Percentiles rank a stretch among this genome's conserved stretches.
Conservation (phyloP, 192 early-diverging fungal genomes). For the Linnemannia hyalina region DNA sequence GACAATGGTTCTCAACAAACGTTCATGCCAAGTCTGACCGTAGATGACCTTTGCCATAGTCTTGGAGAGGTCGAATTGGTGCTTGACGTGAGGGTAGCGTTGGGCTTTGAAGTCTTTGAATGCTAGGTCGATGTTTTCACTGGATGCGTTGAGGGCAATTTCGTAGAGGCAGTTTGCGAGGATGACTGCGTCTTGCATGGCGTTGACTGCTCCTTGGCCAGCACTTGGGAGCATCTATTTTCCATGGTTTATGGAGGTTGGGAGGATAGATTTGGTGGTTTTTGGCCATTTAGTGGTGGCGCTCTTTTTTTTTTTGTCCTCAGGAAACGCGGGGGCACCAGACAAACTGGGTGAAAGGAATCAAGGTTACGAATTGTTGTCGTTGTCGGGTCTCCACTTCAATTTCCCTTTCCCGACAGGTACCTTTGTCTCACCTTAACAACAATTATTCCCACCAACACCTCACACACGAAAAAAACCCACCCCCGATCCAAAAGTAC, state of each 20-base stretch:
- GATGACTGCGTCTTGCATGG: conserved; percentile 45
- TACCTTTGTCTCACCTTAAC: not conserved
- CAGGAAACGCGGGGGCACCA: not conserved
- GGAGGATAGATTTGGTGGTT: not conserved
- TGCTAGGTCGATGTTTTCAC: conserved; percentile 19
- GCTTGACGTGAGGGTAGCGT: conserved; percentile 29
- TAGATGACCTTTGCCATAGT: conserved; percentile 31
- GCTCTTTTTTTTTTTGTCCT: not conserved
- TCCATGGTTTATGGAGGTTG: not conserved
- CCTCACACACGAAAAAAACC: not conserved
- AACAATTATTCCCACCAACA: not conserved
- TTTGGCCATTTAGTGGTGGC: not conserved
- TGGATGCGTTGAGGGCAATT: not conserved
- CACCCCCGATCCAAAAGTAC: not conserved
- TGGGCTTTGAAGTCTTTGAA: conserved; percentile 36
- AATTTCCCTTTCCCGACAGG: not conserved
- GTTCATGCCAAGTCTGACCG: conserved; percentile 29
- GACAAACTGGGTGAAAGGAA: not conserved
- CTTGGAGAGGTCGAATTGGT: conserved; percentile 28
- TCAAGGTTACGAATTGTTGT: not conserved
- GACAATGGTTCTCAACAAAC: conserved; percentile 23
- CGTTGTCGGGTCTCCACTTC: not conserved
- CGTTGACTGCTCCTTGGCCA: conserved; percentile 44
- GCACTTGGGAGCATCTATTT: conserved; percentile 40
- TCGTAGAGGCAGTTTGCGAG: conserved; percentile 42